These are phyloP conservation scores for Russula earlei DNA, from an alignment of 768 basidiomycete species.

Conservation along the genomic window DNA sequence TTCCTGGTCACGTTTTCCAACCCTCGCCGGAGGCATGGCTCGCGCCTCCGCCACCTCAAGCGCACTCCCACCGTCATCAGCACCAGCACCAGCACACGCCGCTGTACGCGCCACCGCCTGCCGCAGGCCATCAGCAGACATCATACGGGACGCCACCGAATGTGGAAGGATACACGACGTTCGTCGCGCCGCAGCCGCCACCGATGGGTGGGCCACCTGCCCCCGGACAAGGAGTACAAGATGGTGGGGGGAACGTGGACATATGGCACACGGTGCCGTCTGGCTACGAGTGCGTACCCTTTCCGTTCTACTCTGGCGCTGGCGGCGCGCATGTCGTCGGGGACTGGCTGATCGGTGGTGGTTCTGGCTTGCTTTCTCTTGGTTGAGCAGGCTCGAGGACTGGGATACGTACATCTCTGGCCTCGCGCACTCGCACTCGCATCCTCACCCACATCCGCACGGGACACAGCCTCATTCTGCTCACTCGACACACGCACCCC, in stretches of 20 bases:
- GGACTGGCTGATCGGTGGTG: slow-evolving; percentile 9
- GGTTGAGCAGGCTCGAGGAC: slow-evolving; percentile 11
- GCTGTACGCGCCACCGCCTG: too few species aligned
- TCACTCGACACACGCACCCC: neutral
- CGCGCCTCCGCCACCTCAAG: neutral
- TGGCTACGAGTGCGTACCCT: slow-evolving; percentile 17
- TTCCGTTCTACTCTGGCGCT: neutral
- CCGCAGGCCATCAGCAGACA: neutral
- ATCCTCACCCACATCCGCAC: neutral
- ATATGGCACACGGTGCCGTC: slow-evolving; percentile 18
- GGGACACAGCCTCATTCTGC: neutral
- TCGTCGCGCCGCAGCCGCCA: neutral
- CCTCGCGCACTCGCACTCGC: slow-evolving; percentile 5
- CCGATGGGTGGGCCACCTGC: neutral
- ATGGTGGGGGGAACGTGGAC: neutral
- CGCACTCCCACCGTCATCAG: neutral
- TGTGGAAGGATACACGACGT: slow-evolving; percentile 1
- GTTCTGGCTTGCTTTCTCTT: neutral
- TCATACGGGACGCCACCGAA: slow-evolving; percentile 1
- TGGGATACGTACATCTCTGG: slow-evolving; percentile 19
- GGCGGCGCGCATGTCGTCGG: neutral
- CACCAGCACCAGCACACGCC: slow-evolving; percentile 1
- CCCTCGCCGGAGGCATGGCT: slow-evolving; percentile 1
- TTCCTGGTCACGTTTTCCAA: slow-evolving; percentile 9
- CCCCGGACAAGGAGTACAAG: neutral